A percentile compares a stretch with the other conserved stretches of the same genome.
phyloP scores from a whole-genome alignment of 805 yeast genomes.

The Metschnikowia reukaufii region DNA sequence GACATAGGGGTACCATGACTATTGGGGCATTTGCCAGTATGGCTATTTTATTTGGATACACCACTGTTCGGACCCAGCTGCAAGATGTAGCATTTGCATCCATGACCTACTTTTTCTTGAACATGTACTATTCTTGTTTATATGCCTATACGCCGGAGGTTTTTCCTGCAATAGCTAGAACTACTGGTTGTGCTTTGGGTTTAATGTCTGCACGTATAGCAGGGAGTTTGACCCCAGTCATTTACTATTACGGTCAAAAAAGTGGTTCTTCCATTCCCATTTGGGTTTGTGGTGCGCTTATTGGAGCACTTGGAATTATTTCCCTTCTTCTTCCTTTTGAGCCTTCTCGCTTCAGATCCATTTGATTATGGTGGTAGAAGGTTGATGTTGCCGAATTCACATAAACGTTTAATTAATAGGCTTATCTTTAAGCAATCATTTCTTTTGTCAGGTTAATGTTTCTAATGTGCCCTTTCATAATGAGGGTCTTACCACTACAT shows the following conservation, averaged over 20 bases:
- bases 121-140: slow-evolving; percentile 29
- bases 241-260: slow-evolving; percentile 29
- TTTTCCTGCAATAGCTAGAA: slow-evolving; percentile 36
- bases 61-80: slow-evolving; percentile 19
- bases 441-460: too few relatives aligned
- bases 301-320: slow-evolving; percentile 31
- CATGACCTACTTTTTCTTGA: slow-evolving; percentile 20
- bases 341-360: slow-evolving; percentile 31
- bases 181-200: slow-evolving; percentile 37
- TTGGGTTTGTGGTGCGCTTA: slow-evolving; percentile 37
- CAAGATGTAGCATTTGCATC: slow-evolving; percentile 23
- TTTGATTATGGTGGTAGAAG: too few relatives aligned
- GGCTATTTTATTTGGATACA: slow-evolving; percentile 25
- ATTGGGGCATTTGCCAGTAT: slow-evolving; percentile 23
- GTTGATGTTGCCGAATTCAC: too few relatives aligned
- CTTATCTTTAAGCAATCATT: too few relatives aligned
- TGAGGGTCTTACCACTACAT: too few relatives aligned
- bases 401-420: too few relatives aligned
- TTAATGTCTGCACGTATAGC: slow-evolving; percentile 33
- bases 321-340: slow-evolving; percentile 37
- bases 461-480: too few relatives aligned
- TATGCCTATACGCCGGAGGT: slow-evolving; percentile 40
- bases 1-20: slow-evolving; percentile 58
- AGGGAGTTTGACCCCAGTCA: slow-evolving; percentile 33
- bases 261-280: slow-evolving; percentile 29